Evolutionary conservation across 768 basidiomycete genomes (phyloP), one percentile per base, ranked within the genome.

Genomic region (Boletus eberwhitei): DNA sequence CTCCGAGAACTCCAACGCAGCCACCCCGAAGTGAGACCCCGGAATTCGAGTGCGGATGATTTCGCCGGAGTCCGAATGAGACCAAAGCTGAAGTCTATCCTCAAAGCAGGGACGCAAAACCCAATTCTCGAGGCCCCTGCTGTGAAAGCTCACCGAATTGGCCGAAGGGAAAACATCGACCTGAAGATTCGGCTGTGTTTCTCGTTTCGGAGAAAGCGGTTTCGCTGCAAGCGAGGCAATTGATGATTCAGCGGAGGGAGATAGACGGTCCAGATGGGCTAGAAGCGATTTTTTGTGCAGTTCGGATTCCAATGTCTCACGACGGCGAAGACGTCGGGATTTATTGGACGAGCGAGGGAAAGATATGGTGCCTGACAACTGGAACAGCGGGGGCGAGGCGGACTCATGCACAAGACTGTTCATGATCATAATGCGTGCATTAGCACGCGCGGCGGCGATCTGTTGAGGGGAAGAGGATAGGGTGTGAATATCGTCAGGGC

Each of bases 21-120:
- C 84, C 42, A 90, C 84, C 34, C 83, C 86, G 21, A 81, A 67
- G 31, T 75, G 68, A 17, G 78, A 73, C 48, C 84, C 79, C 32
- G 74, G 63, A 43, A 87, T 77, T 17, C 73, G 75, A 32, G 64
- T 58, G 45, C 66, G 58, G 17, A 69, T 67, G 35, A 74, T 55
- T 19, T 73, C 64, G 36, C 78, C 66, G 13, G 67, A 74, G 19
- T 74, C 74, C 22, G 70, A 64, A 4, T 75, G 74, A 13, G 78
- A 68, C 74, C 84, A 87, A 5, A 88, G 73, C 26, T 74, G 70
- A 58, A 80, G 73, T 32, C 88, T 77, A 52, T 91, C 87, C 69
- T 92, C 89, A 66, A 88, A 90, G 64, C 86, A 86, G 24, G 86
- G 84, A 4, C 89, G 85, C 36, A 76, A 74, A 57, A 82, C 76